Evolutionary conservation across 73 alveolate genomes (phyloP).

Genomic region (Paramecium tetraurelia): DNA sequence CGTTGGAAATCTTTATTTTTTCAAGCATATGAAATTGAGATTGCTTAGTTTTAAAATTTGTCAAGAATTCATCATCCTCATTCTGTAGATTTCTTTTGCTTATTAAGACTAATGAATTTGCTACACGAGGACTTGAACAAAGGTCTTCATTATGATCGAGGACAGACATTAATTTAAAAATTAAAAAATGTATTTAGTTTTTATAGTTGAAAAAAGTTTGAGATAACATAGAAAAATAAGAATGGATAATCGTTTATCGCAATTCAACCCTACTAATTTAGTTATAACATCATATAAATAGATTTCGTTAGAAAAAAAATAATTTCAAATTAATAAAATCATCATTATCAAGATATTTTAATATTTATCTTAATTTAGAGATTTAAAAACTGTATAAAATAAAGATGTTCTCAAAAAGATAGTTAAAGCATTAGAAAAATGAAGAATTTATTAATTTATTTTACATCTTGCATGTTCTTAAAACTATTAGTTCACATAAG

Average conservation of each 20-base stretch:
- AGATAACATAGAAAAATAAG: neutral
- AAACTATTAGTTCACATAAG: too few relatives aligned
- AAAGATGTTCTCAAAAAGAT: neutral
- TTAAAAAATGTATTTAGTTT: neutral
- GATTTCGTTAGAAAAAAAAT: neutral
- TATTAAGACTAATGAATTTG: neutral
- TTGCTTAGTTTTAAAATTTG: neutral
- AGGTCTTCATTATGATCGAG: neutral
- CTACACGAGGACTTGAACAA: neutral
- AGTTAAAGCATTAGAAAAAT: too few relatives aligned
- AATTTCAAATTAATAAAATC: neutral
- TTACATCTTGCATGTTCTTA: neutral
- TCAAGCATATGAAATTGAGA: slow-evolving; percentile 17
- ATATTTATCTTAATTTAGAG: neutral
- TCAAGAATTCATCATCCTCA: neutral
- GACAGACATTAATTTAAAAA: neutral
- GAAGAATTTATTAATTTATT: too few relatives aligned
- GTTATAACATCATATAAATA: neutral
- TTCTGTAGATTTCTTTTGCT: neutral
- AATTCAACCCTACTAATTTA: too few relatives aligned
- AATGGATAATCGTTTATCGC: neutral
- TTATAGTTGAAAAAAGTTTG: neutral
- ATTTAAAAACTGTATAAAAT: too few relatives aligned
- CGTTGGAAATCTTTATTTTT: neutral
- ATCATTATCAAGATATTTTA: neutral